Evolutionary conservation across 2,329 filamentous ascomycete genomes (phyloP), one percentile per base, ranked within the genome.

Genomic region (Pseudogymnoascus sp.): DNA sequence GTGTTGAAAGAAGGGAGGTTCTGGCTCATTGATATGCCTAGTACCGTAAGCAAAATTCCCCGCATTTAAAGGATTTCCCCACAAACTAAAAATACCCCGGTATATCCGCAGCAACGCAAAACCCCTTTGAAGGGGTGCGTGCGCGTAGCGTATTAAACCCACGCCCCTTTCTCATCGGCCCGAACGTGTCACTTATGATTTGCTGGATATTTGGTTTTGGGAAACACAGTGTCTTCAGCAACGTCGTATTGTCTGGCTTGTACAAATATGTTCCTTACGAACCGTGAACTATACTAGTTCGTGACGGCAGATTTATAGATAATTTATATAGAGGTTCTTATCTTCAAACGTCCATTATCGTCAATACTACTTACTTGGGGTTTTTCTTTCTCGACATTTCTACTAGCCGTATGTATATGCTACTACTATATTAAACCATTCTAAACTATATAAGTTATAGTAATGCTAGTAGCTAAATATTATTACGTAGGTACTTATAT

Each of bases 51-150:
- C 45, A 52, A 30, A 52, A 30, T 52, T 30, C 45, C 45, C 45
- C 45, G 45, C 45, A 52, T 52, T 52, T 18, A n/a, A 30, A 52
- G 23, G 41, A 30, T 52, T 52, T 52, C 45, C 45, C 45, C 45
- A 52, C 45, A 52, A 30, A 30, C 23, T 18, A 30, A 52, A 52
- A 21, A 26, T 15, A 26, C 39, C 39, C 39, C 45, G 45, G 45
- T 52, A 48, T 30, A 52, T 30, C 26, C 9, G n/a, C 23, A 52
- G 45, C 23, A 52, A 26, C n/a, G 45, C 26, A 28, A 30, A 52
- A n/a, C n/a, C n/a, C 30, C 45, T 6, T 28, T 10, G 7, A 15
- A 26, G n/a, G 26, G 23, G 2, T 9, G 19, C 2, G 37, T 30
- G 45, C 26, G 23, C 23, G 5, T 52, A 52, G 45, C 26, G 23